Base-by-base conservation (phyloP, 352 stramenopile species). In the Globisporangium ultimum region DNA sequence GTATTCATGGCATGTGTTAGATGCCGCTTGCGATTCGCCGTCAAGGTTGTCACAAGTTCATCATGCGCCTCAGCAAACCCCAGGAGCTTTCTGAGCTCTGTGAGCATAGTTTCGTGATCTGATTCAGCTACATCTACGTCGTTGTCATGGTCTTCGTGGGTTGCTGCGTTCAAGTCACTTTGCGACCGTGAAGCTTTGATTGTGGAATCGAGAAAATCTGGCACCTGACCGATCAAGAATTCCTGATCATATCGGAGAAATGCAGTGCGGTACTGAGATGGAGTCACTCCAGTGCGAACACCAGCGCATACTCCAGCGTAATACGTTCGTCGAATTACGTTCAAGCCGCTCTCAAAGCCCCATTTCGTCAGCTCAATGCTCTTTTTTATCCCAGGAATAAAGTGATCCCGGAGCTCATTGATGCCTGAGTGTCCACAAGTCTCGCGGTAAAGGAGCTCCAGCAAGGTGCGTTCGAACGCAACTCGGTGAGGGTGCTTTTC, bases 321-420 rank as follows among this genome's bases (percentile, higher is more conserved):
- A 53, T 82, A 85, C 4, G 75, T 75, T 4, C 65, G 52, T 8
- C 64, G 55, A 28, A 85, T 32, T 0, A 42, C 24, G 47, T 82
- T 73, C 3, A 82, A 28, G 14, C 77, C 65, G 48, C 72, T 82
- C 28, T 68, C 58, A 36, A 75, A 85, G 38, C 76, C 70, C 56
- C 76, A 82, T 12, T 64, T 70, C 2, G 75, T 82, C 22, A 85
- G 46, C 6, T 43, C 48, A 32, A 85, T 64, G 15, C 68, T 80
- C 21, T 65, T 59, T 20, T 62, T 63, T 1, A 72, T 20, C 1
- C 53, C 66, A 1, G 13, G 2, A 54, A 48, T 3, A 36, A 62
- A 24, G 15, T 34, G 40, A 21, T 55, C 60, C 5, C 57, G 10
- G 22, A 71, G 49, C 15, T 48, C 34, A 13, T 43, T 4, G 32